Conservation (phyloP, 768 basidiomycete genomes). For the Tricholoma bakamatsutake region DNA sequence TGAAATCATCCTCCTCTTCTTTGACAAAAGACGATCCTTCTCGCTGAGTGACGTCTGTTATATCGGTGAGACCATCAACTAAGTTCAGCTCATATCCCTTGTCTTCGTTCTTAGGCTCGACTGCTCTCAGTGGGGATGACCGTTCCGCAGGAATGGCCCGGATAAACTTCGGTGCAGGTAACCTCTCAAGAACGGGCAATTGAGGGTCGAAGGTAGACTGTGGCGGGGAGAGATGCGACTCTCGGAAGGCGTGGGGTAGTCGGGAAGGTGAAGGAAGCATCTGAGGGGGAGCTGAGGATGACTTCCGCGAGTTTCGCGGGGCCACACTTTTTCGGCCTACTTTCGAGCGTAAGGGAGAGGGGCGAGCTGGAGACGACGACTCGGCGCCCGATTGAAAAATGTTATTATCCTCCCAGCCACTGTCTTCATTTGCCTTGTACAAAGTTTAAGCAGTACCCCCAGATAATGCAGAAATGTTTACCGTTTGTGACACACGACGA, state of each 20-base stretch:
- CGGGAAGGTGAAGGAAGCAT: slow-evolving; percentile 39
- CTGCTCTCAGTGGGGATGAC: slow-evolving; percentile 7
- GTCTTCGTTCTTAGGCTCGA: slow-evolving; percentile 16
- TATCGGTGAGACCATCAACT: slow-evolving; percentile 6
- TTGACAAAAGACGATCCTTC: slow-evolving; percentile 2
- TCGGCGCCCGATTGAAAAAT: slow-evolving; percentile 89
- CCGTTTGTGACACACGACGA: slow-evolving; percentile 48
- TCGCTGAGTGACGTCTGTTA: background rate
- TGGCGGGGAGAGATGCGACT: slow-evolving; percentile 36
- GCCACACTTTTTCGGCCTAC: slow-evolving; percentile 32
- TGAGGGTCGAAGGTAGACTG: slow-evolving; percentile 54
- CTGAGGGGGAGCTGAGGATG: slow-evolving; percentile 67
- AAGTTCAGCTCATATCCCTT: slow-evolving; percentile 22
- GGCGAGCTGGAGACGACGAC: slow-evolving; percentile 71
- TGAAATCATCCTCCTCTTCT: slow-evolving; percentile 12
- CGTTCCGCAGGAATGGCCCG: background rate
- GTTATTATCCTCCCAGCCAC: slow-evolving; percentile 89
- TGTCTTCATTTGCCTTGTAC: slow-evolving; percentile 45
- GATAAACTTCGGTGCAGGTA: slow-evolving; percentile 11
- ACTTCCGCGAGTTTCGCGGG: slow-evolving; percentile 56
- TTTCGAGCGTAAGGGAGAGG: slow-evolving; percentile 47
- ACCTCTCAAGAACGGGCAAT: slow-evolving; percentile 30
- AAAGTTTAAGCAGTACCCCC: background rate
- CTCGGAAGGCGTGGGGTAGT: slow-evolving; percentile 16
- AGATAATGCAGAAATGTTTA: slow-evolving; percentile 17